Evolutionary conservation across 352 stramenopile genomes (phyloP).

Genomic region (Pythium insidiosum): DNA sequence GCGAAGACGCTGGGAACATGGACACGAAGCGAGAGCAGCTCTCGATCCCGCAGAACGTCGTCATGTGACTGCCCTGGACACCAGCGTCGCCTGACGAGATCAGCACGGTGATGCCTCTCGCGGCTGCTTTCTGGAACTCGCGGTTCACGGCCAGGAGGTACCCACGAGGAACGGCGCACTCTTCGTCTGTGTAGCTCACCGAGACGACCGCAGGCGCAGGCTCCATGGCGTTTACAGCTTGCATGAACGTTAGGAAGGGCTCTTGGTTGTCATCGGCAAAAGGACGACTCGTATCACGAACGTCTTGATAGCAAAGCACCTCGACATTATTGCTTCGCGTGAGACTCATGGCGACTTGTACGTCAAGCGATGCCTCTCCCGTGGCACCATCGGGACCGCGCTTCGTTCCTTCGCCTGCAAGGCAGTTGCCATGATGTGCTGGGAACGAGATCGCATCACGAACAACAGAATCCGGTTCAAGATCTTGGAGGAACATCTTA

Average conservation of each 20-base stretch:
- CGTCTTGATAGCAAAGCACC: conserved; percentile 53
- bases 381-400: conserved; percentile 16
- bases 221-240: conserved; percentile 61
- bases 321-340: conserved; percentile 35
- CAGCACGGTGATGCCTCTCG: conserved; percentile 55
- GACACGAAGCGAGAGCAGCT: conserved; percentile 43
- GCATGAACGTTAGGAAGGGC: conserved; percentile 66
- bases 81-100: conserved; percentile 62
- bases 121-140: conserved; percentile 68
- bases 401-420: conserved; percentile 12
- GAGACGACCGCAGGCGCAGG: conserved; percentile 54
- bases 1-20: conserved; percentile 66
- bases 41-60: conserved; percentile 30
- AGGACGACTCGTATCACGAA: conserved; percentile 30
- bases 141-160: conserved; percentile 59
- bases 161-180: conserved; percentile 44
- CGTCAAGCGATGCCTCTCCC: conserved; percentile 62
- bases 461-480: conserved; percentile 16
- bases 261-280: conserved; percentile 72
- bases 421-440: conserved; percentile 29
- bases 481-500: conserved; percentile 23
- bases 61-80: conserved; percentile 41
- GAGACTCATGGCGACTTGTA: conserved; percentile 45
- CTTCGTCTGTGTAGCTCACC: conserved; percentile 80
- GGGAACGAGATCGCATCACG: conserved; percentile 3